Evolutionary conservation across 83 land plant species (phyloP), one percentile per base, ranked within the genome.

Genomic region (Diphasiastrum complanatum): DNA sequence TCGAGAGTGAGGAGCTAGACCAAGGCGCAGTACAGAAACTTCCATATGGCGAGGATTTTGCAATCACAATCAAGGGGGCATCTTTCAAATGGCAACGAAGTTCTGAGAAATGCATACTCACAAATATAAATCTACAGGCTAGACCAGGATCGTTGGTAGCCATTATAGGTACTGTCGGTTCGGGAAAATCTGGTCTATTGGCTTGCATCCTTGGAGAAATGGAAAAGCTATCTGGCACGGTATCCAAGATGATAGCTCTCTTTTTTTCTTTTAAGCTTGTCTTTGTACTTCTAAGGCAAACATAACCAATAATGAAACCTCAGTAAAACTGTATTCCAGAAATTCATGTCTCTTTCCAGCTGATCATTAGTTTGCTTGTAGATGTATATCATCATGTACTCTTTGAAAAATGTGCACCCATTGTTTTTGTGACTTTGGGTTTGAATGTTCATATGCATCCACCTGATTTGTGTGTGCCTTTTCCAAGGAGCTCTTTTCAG

Each of bases 161-260:
- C 19, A 27, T 55, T 30, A 35, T 55, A 27, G 59, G 59, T 27
- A 11, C 59, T 33, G 59, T 55, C 18, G 59, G 59, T 20, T 25
- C 59, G 6, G 59, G 59, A 24, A 55, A 55, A 30, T 55, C 59
- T 24, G 20, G 35, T 6, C 35, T 55, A 31, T 19, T 55, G 11
- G 59, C 59, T 10, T 55, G 59, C 59, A 33, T 55, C 11, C 35
- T 55, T 6, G 59, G 59, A 12, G 59, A 55, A 19, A 55, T 55
- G 59, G 35, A 55, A 11, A 55, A 55, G 35, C n/a, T 55, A 14
- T 55, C 59, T 55, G 59, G 59, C 20, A 55, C 30, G 59, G 59
- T 55, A 55, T 50, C n/a, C n/a, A n/a, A n/a, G n/a, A n/a, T n/a
- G n/a, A n/a, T n/a, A n/a, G n/a, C n/a, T n/a, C n/a, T n/a, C n/a